These are phyloP conservation scores for Bipolaris gigantea DNA, from an alignment of 2,329 filamentous ascomycete species.

Conservation along the genomic window DNA sequence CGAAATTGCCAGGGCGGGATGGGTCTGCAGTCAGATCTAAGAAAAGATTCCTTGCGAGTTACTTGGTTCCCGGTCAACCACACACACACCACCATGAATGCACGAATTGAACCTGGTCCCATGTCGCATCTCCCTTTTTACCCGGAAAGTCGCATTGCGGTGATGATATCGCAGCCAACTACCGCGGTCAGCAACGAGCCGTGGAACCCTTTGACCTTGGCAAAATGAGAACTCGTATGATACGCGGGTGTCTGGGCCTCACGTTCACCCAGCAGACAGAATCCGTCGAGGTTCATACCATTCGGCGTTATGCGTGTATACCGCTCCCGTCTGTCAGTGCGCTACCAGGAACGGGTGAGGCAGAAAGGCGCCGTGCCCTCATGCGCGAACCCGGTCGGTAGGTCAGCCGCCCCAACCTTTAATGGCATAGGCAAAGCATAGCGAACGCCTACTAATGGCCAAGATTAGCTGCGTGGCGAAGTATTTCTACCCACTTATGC, in stretches of 20 bases:
- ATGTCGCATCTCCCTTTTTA: not conserved
- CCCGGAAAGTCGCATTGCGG: not conserved
- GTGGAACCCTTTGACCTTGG: not conserved
- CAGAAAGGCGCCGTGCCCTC: slow-evolving; percentile 6
- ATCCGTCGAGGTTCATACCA: not conserved
- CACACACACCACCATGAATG: not conserved
- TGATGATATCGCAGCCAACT: not conserved
- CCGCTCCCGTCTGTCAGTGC: slow-evolving; percentile 4
- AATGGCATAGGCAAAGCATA: slow-evolving; percentile 21
- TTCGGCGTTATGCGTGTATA: not conserved
- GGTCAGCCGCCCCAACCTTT: slow-evolving; percentile 24
- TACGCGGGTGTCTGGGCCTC: not conserved
- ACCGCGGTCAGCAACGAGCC: not conserved
- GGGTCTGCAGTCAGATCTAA: slow-evolving; percentile 6
- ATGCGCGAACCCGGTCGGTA: slow-evolving; percentile 14
- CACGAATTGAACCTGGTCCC: not conserved
- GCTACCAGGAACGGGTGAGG: slow-evolving; percentile 4
- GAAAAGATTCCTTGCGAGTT: slow-evolving; percentile 4
- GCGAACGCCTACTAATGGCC: slow-evolving; percentile 22
- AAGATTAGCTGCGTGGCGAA: slow-evolving; percentile 23
- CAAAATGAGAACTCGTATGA: not conserved
- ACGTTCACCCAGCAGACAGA: not conserved
- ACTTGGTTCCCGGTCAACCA: not conserved
- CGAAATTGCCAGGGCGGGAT: not conserved
- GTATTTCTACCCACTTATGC: slow-evolving; percentile 10